Evolutionary conservation across 768 basidiomycete genomes (phyloP), one percentile per base, ranked within the genome.

Genomic region (Amyloporia xantha): DNA sequence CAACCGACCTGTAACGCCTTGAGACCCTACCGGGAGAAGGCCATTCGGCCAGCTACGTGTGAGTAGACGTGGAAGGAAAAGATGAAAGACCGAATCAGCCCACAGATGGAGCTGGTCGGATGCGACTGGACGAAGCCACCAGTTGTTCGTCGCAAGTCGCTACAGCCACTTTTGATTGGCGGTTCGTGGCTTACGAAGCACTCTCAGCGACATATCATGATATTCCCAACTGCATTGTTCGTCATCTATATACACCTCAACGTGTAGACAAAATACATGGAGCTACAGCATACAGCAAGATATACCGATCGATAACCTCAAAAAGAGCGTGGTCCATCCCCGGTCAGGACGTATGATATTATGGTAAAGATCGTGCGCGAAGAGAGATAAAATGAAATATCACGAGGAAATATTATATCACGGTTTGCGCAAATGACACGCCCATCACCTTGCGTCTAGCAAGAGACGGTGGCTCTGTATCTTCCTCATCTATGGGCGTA

Each of bases 1-100:
- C 9, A n/a, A 40, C 57, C 41, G 41, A 62, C 61, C 59, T 59
- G 33, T 58, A 45, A 55, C 54, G 57, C 58, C 54, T 59, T 35
- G 43, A 42, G 43, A 38, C 51, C 49, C 54, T 59, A 58, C 53
- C 54, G 50, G 49, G 46, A 51, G 50, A 48, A 52, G 56, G 50
- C 62, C 62, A 63, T 63, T 30, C 55, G 54, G 58, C 37, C 23
- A 17, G 42, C 19, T 12, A 11, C n/a, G 37, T 44, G 39, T 48
- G 48, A 53, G 21, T 17, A 12, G 41, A 48, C 39, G 39, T 43
- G 38, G 25, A 4, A 42, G 20, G n/a, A 39, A 30, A 36, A 42
- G 19, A 51, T 9, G 45, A 50, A 45, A 41, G 46, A 38, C 26
- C 41, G 26, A 49, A 47, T 44, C 54, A 56, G 58, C 54, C 47